These are phyloP conservation scores for Verbascum thapsus DNA, from an alignment of 257 asterid species.

Conservation along the genomic window DNA sequence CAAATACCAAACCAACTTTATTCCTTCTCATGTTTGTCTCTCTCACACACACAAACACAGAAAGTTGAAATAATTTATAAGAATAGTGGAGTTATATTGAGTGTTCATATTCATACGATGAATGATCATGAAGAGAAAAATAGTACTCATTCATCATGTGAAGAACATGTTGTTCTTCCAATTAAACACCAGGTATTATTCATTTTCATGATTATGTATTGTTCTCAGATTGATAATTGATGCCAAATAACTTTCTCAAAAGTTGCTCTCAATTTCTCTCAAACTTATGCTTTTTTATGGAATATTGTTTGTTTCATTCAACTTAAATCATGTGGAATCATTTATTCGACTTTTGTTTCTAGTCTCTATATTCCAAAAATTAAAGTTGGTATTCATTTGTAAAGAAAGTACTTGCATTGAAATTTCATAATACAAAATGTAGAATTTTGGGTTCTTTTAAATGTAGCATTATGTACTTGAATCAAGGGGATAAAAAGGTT, in stretches of 20 bases:
- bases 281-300: too few relatives aligned
- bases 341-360: not conserved
- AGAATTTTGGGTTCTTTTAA: too few relatives aligned
- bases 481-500: not conserved
- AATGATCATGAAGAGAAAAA: slow-evolving; percentile 21
- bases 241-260: not conserved
- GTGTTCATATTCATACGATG: slow-evolving; percentile 13
- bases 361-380: not conserved
- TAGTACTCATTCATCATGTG: not conserved
- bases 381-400: slow-evolving; percentile 11
- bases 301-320: not conserved
- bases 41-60: too few relatives aligned
- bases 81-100: not conserved
- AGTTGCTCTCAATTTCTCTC: not conserved
- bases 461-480: not conserved
- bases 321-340: not conserved
- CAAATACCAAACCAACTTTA: too few relatives aligned
- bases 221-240: not conserved
- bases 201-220: too few relatives aligned
- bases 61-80: too few relatives aligned
- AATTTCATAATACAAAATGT: not conserved
- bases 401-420: not conserved
- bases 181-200: slow-evolving; percentile 34
- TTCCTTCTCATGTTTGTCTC: not conserved
- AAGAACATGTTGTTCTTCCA: slow-evolving; percentile 28